Evolutionary conservation across 192 early-diverging fungal genomes (phyloP), one percentile per base, ranked within the genome.

Genomic region (Podochytrium sp.): DNA sequence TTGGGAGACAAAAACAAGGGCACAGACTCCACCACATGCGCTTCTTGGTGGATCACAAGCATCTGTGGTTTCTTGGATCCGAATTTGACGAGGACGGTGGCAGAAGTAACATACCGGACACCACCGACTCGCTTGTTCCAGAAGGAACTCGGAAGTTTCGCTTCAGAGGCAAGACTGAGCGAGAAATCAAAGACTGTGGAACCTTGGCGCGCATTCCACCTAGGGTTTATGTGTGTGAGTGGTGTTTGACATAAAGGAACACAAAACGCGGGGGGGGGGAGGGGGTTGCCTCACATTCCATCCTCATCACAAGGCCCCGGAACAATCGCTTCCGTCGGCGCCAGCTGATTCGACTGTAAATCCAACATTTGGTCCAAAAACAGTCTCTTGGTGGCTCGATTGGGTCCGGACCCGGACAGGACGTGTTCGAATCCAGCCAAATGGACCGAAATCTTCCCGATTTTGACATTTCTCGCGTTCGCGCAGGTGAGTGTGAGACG

Each of bases 231-330:
- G 10, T 55, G 7, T 7, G 52, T 6, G 20, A 55, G 7, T 7
- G 43, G 7, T 27, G 30, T 55, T 23, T 25, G 23, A 7, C 20
- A 25, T 27, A 55, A 55, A 55, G 5, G 30, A 55, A 55, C 20
- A 23, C n/a, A n/a, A n/a, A n/a, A n/a, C n/a, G n/a, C n/a, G n/a
- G n/a, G n/a, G n/a, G n/a, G n/a, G n/a, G n/a, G n/a, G n/a, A n/a
- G n/a, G n/a, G n/a, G n/a, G n/a, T n/a, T n/a, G n/a, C 7, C 52
- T 23, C 30, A 55, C 85, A 86, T 86, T 59, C 80, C 80, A 62
- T 86, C 79, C 64, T 83, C 81, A 58, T 86, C 85, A 27, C 81
- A 79, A n/a, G 73, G 62, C 7, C 85, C 81, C 1, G 85, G 67
- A 32, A 73, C 20, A 35, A 86, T 80, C 3, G 77, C 76, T 67